Evolutionary conservation across 148 eudicot species (phyloP).

Genomic region (Camellia sinensis): DNA sequence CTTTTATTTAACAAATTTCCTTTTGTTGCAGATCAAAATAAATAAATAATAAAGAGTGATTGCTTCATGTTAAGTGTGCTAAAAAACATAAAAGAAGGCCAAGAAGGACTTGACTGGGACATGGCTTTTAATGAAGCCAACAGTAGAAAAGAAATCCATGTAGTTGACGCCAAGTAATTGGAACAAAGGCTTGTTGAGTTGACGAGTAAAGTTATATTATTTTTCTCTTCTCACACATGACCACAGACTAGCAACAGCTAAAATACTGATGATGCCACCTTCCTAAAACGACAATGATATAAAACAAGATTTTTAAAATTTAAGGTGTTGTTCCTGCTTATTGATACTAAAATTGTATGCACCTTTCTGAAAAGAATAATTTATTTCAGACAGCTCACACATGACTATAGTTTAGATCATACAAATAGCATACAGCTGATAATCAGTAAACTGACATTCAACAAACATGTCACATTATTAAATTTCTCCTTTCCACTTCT

Average conservation of each 20-base stretch:
- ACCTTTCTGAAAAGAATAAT: not conserved
- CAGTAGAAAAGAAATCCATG: too few species aligned
- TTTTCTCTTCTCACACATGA: not conserved
- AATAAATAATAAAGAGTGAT: too few species aligned
- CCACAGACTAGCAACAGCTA: not conserved
- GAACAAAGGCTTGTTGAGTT: not conserved
- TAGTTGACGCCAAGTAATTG: not conserved
- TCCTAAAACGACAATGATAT: too few species aligned
- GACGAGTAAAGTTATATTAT: not conserved
- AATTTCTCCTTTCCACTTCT: not conserved
- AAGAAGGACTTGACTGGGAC: too few species aligned
- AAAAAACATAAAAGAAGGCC: too few species aligned
- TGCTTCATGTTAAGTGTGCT: too few species aligned
- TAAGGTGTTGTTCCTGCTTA: not conserved
- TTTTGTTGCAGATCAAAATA: too few species aligned
- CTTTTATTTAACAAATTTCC: too few species aligned
- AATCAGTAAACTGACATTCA: not conserved
- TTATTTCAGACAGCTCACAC: not conserved
- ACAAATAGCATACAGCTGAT: not conserved
- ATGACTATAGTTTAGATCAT: not conserved
- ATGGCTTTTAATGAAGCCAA: too few species aligned
- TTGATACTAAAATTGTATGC: not conserved
- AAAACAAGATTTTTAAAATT: not conserved
- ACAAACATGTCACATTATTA: not conserved
- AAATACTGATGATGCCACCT: not conserved